Conservation (phyloP, 1,284 basidiomycete species). For the Apiotrichum laibachii region DNA sequence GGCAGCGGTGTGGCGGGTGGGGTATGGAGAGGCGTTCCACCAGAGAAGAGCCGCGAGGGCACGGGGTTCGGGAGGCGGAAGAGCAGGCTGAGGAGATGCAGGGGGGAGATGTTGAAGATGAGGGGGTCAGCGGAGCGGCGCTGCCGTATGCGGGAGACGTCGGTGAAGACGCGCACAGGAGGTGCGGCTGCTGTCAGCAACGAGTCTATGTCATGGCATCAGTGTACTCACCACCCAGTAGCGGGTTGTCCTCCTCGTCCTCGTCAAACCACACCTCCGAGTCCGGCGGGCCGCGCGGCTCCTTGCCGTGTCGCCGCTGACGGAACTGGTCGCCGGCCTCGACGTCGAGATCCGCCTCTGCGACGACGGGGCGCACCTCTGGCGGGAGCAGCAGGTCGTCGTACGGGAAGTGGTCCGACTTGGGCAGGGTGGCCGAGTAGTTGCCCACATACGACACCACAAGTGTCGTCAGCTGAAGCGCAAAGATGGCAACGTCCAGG, state of each 20-base stretch:
- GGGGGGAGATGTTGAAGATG: conserved; percentile 35
- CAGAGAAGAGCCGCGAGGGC: conserved; percentile 28
- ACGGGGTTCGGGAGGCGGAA: conserved; percentile 32
- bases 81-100: conserved; percentile 32
- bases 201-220: not conserved
- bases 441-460: conserved; percentile 37
- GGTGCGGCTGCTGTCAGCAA: not conserved
- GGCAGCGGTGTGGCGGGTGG: conserved; percentile 20
- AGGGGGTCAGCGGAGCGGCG: conserved; percentile 27
- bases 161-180: not conserved
- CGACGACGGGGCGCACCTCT: conserved; percentile 1
- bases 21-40: conserved; percentile 32
- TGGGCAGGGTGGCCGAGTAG: conserved; percentile 24
- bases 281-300: conserved; percentile 24
- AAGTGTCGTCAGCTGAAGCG: conserved; percentile 39
- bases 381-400: conserved; percentile 43
- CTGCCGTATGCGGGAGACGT: conserved; percentile 5
- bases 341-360: conserved; percentile 16
- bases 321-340: conserved; percentile 22
- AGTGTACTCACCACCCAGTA: conserved; percentile 1
- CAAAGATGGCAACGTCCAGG: conserved; percentile 40
- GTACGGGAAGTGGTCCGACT: conserved; percentile 32
- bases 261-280: conserved; percentile 34
- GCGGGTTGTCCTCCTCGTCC: conserved; percentile 20
- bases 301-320: conserved; percentile 19